Base-by-base conservation (phyloP, 768 basidiomycete genomes). In the Podaxis rugospora region DNA sequence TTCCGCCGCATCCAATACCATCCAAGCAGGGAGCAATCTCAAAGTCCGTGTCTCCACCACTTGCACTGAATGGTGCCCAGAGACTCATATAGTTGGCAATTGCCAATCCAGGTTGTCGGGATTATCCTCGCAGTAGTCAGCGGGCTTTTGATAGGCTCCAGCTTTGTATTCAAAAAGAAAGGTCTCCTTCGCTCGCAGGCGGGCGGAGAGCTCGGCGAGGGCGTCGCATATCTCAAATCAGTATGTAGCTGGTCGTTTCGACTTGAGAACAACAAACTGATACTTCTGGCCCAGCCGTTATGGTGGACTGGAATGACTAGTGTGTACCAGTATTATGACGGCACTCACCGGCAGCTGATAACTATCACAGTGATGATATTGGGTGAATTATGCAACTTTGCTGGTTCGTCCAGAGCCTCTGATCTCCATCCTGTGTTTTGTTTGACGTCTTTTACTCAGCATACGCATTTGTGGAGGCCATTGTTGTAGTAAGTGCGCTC, bases 141-240 rank as follows among this genome's bases (percentile, higher is more conserved):
- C 68, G 97, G 96, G 6, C 44, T 94, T 28, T 84, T 99, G 63
- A 99, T 98, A 63, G 97, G 96, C 4, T 83, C 84, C 42, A 90
- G 88, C 67, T 98, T 98, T 73, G 95, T 98, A 2, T 89, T 99
- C 78, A 99, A 99, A 86, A 99, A 99, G 83, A 97, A 93, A 70
- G 96, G 92, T 7, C 78, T 93, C 18, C 70, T 93, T 56, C 81
- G 86, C 72, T 85, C 88, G 71, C 90, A 92, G 78, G 89, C 90
- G 62, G 93, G 91, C 65, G 87, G 89, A 62, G 72, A 75, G 42
- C 83, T 88, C 2, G 91, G 91, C 58, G 90, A 92, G 70, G 95
- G 96, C 32, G 93, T 96, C 62, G 93, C 84, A 11, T 99, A 98
- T 77, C 85, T 98, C 70, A 98, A 96, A 77, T 93, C 90, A 70